A percentile compares a stretch with the other conserved stretches of the same genome.
phyloP scores from a whole-genome alignment of 345 rosid species.

The Salix purpurea region DNA sequence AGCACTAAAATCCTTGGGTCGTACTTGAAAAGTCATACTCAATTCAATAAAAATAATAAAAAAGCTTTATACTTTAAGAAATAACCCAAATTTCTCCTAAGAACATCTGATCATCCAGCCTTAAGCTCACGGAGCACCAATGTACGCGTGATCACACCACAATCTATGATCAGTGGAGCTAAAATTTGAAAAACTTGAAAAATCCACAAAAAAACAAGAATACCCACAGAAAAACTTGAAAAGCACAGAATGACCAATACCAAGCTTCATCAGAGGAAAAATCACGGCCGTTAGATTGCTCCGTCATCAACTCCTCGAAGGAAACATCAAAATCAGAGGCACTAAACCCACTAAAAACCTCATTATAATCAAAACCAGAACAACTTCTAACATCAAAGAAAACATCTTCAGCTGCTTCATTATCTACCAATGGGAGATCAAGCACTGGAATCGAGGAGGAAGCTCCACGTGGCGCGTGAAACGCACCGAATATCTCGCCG shows the following conservation, averaged over 20 bases:
- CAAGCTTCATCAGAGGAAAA: constrained; percentile 81
- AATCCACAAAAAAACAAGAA: not conserved
- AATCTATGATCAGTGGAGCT: no score
- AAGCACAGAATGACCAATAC: constrained; percentile 33
- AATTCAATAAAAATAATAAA: not conserved
- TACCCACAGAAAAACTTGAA: not conserved
- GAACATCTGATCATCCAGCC: not conserved
- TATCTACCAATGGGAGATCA: constrained; percentile 63
- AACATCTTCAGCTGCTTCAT: constrained; percentile 27
- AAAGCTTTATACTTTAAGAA: not conserved
- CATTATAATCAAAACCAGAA: constrained; percentile 56
- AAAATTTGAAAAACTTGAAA: not conserved
- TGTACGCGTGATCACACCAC: not conserved
- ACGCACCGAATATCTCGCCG: constrained; percentile 70
- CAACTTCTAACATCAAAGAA: constrained; percentile 60
- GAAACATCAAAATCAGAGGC: constrained; percentile 59
- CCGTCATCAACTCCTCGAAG: constrained; percentile 48
- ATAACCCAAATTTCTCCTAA: not conserved
- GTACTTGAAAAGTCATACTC: not conserved
- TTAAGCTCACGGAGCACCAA: not conserved
- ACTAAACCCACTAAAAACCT: constrained; percentile 66
- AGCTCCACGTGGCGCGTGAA: constrained; percentile 56
- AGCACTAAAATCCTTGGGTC: not conserved
- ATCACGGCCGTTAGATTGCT: constrained; percentile 31
- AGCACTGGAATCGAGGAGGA: constrained; percentile 82